Evolutionary conservation across 2,329 filamentous ascomycete genomes (phyloP).

Genomic region (Trichophyton schoenleinii): DNA sequence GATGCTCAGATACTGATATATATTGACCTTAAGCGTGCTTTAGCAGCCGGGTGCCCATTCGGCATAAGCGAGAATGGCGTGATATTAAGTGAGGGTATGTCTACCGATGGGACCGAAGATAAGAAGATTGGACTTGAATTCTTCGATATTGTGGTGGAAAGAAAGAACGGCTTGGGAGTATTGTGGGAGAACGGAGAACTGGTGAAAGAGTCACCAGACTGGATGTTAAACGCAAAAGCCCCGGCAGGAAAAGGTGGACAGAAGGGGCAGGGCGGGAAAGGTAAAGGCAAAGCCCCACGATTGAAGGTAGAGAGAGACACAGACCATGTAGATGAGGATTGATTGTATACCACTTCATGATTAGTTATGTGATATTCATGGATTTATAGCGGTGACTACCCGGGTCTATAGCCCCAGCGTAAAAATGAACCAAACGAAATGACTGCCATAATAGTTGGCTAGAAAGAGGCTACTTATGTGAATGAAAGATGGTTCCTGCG

Average conservation of each 20-base stretch:
- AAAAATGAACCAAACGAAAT: neutral
- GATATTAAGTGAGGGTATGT: constrained; percentile 46
- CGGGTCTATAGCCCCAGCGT: neutral
- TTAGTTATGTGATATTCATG: neutral
- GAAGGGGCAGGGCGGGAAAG: constrained; percentile 16
- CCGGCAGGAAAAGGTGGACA: constrained; percentile 23
- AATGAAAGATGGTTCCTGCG: neutral
- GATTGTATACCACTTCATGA: neutral
- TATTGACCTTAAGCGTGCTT: constrained; percentile 55
- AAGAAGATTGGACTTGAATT: constrained; percentile 54
- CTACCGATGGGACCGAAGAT: constrained; percentile 32
- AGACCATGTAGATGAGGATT: constrained; percentile 4
- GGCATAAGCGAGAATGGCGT: constrained; percentile 71
- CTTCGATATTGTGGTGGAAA: constrained; percentile 62
- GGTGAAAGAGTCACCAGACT: constrained; percentile 37
- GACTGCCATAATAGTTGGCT: neutral
- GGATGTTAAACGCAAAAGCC: constrained; percentile 29
- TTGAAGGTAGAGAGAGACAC: constrained; percentile 8
- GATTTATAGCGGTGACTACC: neutral
- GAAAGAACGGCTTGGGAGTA: constrained; percentile 58
- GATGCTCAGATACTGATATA: constrained; percentile 69
- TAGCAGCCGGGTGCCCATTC: constrained; percentile 54
- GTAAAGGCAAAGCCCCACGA: constrained; percentile 9
- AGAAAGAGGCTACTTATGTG: neutral
- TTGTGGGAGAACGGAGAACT: constrained; percentile 49